Evolutionary conservation across 2,329 filamentous ascomycete genomes (phyloP).

Genomic region (Colletotrichum destructivum): DNA sequence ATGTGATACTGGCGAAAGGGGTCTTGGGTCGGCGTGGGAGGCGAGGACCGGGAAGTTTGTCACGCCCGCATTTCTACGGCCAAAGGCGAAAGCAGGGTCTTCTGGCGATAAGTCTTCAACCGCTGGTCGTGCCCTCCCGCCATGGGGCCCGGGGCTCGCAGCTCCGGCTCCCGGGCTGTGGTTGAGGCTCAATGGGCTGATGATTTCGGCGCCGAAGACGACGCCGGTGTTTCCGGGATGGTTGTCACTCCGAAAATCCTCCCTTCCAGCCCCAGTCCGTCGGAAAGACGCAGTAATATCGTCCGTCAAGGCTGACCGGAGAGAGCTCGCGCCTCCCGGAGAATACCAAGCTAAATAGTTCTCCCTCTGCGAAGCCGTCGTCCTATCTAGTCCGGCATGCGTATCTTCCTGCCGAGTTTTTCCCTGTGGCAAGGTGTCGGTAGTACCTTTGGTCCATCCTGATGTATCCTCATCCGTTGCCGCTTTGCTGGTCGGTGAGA

Average conservation of each 20-base stretch:
- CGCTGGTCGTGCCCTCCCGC: no score
- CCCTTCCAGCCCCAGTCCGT: not conserved
- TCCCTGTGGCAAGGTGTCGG: not conserved
- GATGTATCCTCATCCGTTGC: not conserved
- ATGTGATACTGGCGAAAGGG: not conserved
- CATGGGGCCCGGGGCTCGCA: not conserved
- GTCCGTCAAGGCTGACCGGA: not conserved
- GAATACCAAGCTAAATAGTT: not conserved
- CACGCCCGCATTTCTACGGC: not conserved
- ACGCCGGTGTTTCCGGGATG: no score
- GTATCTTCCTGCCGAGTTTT: no score
- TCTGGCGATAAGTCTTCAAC: not conserved
- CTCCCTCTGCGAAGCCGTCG: not conserved
- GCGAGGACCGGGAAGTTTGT: not conserved
- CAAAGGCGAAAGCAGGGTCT: not conserved
- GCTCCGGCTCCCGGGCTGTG: not conserved
- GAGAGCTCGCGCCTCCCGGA: not conserved
- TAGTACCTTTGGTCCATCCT: no score
- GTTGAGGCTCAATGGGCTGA: constrained; percentile 2
- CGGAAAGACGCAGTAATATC: not conserved
- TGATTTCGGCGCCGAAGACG: not conserved
- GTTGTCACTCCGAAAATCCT: not conserved
- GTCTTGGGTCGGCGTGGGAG: not conserved
- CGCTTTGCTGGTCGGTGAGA: not conserved
- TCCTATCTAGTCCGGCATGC: not conserved